Evolutionary conservation across 164 flowering plant genomes (phyloP).

Genomic region (Santalum album): DNA sequence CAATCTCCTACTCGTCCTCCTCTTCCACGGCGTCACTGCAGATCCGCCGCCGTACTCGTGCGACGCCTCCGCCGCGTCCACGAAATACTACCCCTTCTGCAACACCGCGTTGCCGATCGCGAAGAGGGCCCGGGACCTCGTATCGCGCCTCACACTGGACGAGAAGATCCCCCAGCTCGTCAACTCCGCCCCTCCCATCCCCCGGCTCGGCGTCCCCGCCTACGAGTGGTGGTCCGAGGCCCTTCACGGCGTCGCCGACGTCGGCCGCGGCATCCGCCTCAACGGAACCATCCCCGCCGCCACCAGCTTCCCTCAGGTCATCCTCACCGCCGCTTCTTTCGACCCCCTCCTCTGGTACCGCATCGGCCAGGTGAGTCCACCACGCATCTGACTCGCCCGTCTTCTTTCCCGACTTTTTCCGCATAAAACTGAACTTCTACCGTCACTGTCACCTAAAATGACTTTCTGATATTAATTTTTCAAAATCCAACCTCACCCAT

Average conservation of each 20-base stretch:
- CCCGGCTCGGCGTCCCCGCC: conserved; percentile 70
- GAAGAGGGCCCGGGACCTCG: conserved; percentile 47
- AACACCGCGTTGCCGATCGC: conserved; percentile 35
- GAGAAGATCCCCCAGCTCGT: conserved; percentile 80
- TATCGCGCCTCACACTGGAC: conserved; percentile 72
- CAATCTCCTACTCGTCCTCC: not conserved
- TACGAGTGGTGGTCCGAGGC: conserved; percentile 94
- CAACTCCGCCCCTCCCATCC: conserved; percentile 50
- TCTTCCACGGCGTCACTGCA: conserved; percentile 6
- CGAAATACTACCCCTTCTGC: conserved; percentile 51
- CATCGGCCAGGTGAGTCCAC: conserved; percentile 53
- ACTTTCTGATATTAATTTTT: too few species aligned
- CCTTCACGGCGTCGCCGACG: conserved; percentile 52
- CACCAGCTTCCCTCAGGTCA: conserved; percentile 89
- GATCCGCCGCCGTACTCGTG: conserved; percentile 58
- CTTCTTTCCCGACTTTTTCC: too few species aligned
- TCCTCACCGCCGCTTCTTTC: conserved; percentile 74
- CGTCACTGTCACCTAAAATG: too few species aligned
- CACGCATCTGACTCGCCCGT: too few species aligned
- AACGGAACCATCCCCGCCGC: conserved; percentile 45
- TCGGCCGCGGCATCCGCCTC: conserved; percentile 40
- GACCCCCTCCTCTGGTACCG: conserved; percentile 66
- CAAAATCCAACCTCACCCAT: too few species aligned
- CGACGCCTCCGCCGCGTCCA: conserved; percentile 35
- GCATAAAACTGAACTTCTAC: too few species aligned